phyloP scores from a whole-genome alignment of 805 yeast genomes.

The Candida silvatica region DNA sequence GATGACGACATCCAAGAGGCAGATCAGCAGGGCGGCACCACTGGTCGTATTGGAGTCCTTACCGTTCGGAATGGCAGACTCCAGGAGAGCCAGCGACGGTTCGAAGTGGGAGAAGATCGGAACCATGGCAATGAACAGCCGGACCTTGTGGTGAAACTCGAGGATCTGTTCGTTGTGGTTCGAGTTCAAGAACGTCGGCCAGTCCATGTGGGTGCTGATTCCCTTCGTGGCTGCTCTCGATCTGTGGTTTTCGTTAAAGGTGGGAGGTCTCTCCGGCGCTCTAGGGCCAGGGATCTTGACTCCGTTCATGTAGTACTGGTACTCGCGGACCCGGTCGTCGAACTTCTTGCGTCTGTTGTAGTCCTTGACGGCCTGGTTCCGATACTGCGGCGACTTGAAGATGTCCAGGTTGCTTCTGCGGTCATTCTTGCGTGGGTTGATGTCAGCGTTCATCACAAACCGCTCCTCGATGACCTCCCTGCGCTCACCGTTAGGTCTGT shows the following conservation, averaged over 20 bases:
- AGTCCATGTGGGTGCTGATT: background rate
- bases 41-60: background rate
- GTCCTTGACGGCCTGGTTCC: background rate
- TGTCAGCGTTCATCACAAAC: background rate
- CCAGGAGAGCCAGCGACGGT: constrained; percentile 1
- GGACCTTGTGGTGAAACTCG: constrained; percentile 1
- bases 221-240: background rate
- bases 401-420: no score
- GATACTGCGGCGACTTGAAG: no score
- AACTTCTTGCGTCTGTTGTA: background rate
- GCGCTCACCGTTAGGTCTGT: constrained; percentile 1
- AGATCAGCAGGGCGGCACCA: background rate
- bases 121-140: background rate
- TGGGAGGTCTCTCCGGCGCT: constrained; percentile 2
- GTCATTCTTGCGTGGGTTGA: no score
- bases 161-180: constrained; percentile 2
- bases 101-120: constrained; percentile 3
- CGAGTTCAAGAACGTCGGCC: background rate
- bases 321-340: constrained; percentile 8
- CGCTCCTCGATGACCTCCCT: constrained; percentile 1
- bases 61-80: constrained; percentile 2
- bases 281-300: constrained; percentile 9
- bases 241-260: no score
- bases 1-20: constrained; percentile 1
- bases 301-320: constrained; percentile 15